Conservation (phyloP, 441 rosid species). For the Aquilaria agallochum region DNA sequence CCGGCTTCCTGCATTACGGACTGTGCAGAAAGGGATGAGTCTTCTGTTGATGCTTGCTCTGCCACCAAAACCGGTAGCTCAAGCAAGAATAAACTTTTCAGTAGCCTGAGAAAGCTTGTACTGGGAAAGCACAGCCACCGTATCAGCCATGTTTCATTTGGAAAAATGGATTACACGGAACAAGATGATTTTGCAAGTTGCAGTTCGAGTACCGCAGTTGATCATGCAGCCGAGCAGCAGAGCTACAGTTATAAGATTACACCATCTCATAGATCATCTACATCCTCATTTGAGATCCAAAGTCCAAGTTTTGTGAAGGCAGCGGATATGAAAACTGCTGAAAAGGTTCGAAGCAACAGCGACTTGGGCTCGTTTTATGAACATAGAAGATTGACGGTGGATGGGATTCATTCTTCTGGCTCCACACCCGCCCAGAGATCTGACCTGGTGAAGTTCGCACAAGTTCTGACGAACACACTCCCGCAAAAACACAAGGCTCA, state of each 20-base stretch:
- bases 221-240: conserved; percentile 21
- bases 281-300: conserved; percentile 48
- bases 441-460: conserved; percentile 60
- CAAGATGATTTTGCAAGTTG: conserved; percentile 26
- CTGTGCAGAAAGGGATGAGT: conserved; percentile 43
- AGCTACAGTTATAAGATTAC: conserved; percentile 19
- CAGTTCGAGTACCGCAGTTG: conserved; percentile 31
- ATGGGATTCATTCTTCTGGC: conserved; percentile 15
- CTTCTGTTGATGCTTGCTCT: conserved; percentile 34
- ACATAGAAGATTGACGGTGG: conserved; percentile 13
- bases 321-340: conserved; percentile 32
- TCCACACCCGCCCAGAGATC: conserved; percentile 25
- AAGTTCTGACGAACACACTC: conserved; percentile 45
- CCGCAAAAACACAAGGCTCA: conserved; percentile 16
- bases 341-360: conserved; percentile 24
- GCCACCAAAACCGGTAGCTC: conserved; percentile 29
- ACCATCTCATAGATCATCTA: conserved; percentile 23
- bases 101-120: conserved; percentile 57
- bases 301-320: conserved; percentile 25
- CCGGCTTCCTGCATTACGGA: conserved; percentile 54
- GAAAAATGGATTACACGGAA: conserved; percentile 29
- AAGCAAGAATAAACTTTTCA: conserved; percentile 48
- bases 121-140: conserved; percentile 48
- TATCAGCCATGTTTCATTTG: conserved; percentile 19
- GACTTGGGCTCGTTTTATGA: conserved; percentile 18